Evolutionary conservation across 192 early-diverging fungal species (phyloP).

Genomic region (Allomyces macrogynus): DNA sequence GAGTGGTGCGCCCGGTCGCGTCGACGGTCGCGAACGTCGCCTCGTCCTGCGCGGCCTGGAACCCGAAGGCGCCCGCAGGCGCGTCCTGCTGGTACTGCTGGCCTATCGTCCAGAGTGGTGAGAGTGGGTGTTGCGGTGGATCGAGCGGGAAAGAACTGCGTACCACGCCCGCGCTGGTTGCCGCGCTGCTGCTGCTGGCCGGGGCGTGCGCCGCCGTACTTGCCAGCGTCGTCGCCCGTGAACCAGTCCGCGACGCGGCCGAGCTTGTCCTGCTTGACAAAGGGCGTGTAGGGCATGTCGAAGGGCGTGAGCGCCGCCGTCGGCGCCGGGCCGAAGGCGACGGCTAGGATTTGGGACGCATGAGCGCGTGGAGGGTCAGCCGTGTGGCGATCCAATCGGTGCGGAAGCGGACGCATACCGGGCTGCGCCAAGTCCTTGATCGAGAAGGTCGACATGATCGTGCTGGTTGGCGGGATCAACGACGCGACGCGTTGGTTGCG

Average conservation of each 20-base stretch:
- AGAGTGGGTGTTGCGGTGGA: no score
- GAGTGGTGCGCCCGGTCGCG: constrained; percentile 13
- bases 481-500: no score
- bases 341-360: neutral
- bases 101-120: neutral
- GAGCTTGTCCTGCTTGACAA: constrained; percentile 84
- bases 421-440: no score
- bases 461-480: no score
- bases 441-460: no score
- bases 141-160: neutral
- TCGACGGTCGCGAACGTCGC: constrained; percentile 88
- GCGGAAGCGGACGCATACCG: no score
- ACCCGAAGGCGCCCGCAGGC: constrained; percentile 63
- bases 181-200: constrained; percentile 8
- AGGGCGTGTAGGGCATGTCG: constrained; percentile 86
- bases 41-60: constrained; percentile 79
- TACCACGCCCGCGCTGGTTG: constrained; percentile 3
- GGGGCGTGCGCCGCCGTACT: neutral
- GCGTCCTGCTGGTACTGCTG: constrained; percentile 60
- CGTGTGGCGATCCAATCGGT: no score
- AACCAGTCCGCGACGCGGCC: constrained; percentile 91
- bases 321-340: neutral
- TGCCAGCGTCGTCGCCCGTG: constrained; percentile 28
- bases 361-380: no score
- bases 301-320: neutral